Percentiles rank a stretch among this genome's conserved stretches.
Evolutionary conservation across 495 filamentous ascomycete genomes (phyloP).

Genomic region (Collariella sp.): DNA sequence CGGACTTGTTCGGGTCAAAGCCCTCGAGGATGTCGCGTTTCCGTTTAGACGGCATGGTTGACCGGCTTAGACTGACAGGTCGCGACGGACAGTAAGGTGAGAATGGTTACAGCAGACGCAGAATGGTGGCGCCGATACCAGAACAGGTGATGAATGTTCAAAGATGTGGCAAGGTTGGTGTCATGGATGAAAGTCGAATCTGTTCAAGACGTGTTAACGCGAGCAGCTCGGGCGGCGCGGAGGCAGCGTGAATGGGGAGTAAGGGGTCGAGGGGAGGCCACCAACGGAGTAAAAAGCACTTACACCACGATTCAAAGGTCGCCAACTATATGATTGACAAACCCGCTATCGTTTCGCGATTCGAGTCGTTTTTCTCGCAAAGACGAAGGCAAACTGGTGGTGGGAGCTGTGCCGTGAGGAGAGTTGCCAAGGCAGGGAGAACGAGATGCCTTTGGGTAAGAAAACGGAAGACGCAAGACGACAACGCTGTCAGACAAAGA

Average conservation of each 20-base stretch:
- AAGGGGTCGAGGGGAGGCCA: background rate
- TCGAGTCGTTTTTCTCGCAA: background rate
- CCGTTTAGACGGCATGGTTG: constrained; percentile 45
- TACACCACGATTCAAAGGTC: background rate
- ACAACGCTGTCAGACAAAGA: background rate
- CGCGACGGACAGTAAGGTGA: background rate
- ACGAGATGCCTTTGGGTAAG: background rate
- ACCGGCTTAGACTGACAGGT: background rate
- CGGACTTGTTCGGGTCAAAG: constrained; percentile 75
- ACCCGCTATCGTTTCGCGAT: background rate
- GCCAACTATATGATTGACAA: background rate
- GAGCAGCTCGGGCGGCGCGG: background rate
- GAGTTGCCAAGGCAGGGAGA: background rate
- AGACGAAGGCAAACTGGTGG: background rate
- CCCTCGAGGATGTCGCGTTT: constrained; percentile 51
- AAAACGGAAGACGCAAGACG: background rate
- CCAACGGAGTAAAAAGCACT: background rate
- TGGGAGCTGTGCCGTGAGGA: background rate
- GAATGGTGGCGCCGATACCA: background rate
- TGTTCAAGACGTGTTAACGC: background rate
- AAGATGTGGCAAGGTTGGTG: background rate
- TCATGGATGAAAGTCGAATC: background rate
- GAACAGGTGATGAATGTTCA: background rate
- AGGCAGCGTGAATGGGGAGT: background rate
- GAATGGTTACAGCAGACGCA: background rate